Percentiles rank a stretch among this genome's conserved stretches.
phyloP scores from a whole-genome alignment of 108 stramenopile species.

The Skeletonema potamos region DNA sequence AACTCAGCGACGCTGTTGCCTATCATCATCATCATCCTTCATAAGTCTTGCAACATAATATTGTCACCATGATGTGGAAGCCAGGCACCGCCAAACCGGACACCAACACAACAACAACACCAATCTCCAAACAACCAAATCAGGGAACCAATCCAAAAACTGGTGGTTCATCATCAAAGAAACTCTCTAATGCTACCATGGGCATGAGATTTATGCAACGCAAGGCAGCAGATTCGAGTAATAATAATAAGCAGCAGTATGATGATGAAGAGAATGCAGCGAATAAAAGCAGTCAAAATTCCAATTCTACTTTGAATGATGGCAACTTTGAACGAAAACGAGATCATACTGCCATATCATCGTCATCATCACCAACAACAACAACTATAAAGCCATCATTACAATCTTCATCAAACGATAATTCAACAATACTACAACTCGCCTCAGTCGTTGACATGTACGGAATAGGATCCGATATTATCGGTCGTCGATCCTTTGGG shows the following conservation, averaged over 20 bases:
- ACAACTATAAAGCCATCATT: no score
- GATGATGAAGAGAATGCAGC: constrained; percentile 12
- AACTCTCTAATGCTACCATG: constrained; percentile 79
- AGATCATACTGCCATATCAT: neutral
- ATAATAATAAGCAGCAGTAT: neutral
- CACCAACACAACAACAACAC: neutral
- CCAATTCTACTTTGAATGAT: constrained; percentile 5
- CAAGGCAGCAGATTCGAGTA: constrained; percentile 30
- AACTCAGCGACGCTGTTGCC: no score
- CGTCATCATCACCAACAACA: neutral
- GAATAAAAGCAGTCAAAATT: neutral
- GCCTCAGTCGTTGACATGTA: constrained; percentile 73
- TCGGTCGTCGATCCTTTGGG: constrained; percentile 77
- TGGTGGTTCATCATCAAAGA: constrained; percentile 37
- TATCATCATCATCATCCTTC: neutral
- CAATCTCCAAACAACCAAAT: neutral
- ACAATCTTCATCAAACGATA: constrained; percentile 22
- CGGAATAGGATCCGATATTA: constrained; percentile 58
- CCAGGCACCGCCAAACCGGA: constrained; percentile 64
- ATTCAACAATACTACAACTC: constrained; percentile 17
- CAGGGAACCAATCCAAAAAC: neutral
- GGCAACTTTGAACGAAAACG: constrained; percentile 10
- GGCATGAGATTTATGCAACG: constrained; percentile 88
- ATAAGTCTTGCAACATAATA: no score
- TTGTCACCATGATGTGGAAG: constrained; percentile 60